Base-by-base conservation (phyloP, 2,329 filamentous ascomycete species). In the Cladophialophora carrionii region DNA sequence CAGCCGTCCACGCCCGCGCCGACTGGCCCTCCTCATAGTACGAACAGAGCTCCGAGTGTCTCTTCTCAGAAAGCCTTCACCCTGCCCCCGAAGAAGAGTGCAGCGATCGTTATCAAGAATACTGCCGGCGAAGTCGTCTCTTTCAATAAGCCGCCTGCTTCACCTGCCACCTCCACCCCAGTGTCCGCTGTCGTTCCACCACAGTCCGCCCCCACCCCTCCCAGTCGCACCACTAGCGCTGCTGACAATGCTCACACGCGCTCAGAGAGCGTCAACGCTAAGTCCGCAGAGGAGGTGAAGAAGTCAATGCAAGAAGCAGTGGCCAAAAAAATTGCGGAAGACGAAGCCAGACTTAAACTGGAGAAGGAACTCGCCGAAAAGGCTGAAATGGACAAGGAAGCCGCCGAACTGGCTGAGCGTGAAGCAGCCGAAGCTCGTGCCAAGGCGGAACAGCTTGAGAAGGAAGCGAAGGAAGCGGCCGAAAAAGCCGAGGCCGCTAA, bases 91-190 rank as follows among this genome's bases (percentile, higher is more conserved):
- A 75, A 76, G 64, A 91, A 89, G 82, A 92, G 86, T 77, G 88
- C 87, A 55, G 88, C 89, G 0, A 90, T 97, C 70, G 83, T 88
- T 56, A 96, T 97, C 82, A 96, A 92, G 82, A 91, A 92, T 73
- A 85, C 89, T 32, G 85, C 88, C 62, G 91, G 95, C 74, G 86
- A 87, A 32, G 81, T 97, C 12, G 87, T 92, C 71, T 82, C 85
- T 83, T 80, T 90, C 81, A 75, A 85, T 61, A 90, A 89, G 78
- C 86, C 88, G 1, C 87, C 89, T 22, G 87, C 88, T 14, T 83
- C 84, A 17, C 82, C 84, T 20, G 79, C 83, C 22, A 84, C 83
- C 62, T 82, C 83, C 31, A 83, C 78, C 52, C 79, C 85, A 64
- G 84, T 86, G 43, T 81, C 87, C 49, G 87, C 86, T 22, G 86